phyloP scores from a whole-genome alignment of 768 basidiomycete genomes.

The Boletus eberwhitei region DNA sequence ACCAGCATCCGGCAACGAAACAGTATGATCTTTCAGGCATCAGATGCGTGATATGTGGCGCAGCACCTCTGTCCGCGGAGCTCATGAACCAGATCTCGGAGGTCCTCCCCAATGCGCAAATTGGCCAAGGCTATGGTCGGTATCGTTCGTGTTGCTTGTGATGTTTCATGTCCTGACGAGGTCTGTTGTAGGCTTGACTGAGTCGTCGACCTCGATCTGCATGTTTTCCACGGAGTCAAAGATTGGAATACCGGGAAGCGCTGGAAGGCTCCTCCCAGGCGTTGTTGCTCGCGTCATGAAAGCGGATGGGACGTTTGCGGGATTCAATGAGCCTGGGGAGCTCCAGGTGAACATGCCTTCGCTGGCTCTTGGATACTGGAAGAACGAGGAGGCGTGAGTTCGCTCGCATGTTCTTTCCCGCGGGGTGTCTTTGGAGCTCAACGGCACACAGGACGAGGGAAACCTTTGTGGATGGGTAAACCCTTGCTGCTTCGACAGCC shows the following conservation, averaged over 20 bases:
- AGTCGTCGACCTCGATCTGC: conserved; percentile 50
- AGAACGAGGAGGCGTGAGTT: conserved; percentile 60
- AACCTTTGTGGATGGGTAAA: conserved; percentile 64
- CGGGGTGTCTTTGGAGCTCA: neutral
- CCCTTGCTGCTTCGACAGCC: neutral
- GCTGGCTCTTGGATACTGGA: conserved; percentile 44
- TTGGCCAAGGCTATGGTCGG: conserved; percentile 64
- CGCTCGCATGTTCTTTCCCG: neutral
- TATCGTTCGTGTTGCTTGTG: neutral
- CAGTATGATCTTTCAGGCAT: conserved; percentile 50
- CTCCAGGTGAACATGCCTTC: conserved; percentile 45
- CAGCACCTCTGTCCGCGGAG: conserved; percentile 61
- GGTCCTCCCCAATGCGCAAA: conserved; percentile 54
- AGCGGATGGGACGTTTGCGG: conserved; percentile 52
- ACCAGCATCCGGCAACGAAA: conserved; percentile 50
- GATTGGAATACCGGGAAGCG: conserved; percentile 52
- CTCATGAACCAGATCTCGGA: conserved; percentile 43
- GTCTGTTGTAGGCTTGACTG: conserved; percentile 55
- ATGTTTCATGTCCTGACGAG: neutral
- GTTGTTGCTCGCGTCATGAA: conserved; percentile 52
- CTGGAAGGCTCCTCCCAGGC: conserved; percentile 51
- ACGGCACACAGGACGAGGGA: conserved; percentile 51
- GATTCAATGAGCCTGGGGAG: conserved; percentile 59
- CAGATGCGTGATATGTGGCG: conserved; percentile 54
- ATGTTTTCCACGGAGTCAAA: conserved; percentile 48